Percentiles rank a stretch among this genome's conserved stretches.
These are phyloP conservation scores for Nakaseomyces nivariensis DNA, from an alignment of 1,139 yeast species.

Conservation along the genomic window DNA sequence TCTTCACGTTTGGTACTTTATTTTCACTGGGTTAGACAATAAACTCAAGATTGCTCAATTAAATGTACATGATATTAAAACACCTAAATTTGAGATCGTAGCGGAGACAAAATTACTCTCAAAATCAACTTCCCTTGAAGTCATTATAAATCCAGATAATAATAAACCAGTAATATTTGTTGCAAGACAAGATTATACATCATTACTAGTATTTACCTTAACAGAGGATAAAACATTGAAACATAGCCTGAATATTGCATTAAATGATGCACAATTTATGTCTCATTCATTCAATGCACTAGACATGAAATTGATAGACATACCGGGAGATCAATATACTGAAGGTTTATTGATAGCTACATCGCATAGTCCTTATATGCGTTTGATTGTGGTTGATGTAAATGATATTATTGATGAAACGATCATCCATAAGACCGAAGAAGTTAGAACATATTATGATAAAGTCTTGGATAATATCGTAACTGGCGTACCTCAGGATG, in stretches of 20 bases:
- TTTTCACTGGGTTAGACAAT: constrained; percentile 58
- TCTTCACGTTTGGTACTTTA: constrained; percentile 31
- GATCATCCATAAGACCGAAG: neutral
- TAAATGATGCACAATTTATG: constrained; percentile 70
- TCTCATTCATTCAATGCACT: constrained; percentile 57
- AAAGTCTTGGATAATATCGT: constrained; percentile 47
- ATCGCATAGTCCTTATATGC: constrained; percentile 67
- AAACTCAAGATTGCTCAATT: constrained; percentile 36
- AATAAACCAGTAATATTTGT: constrained; percentile 36
- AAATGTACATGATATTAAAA: constrained; percentile 10
- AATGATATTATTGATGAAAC: neutral
- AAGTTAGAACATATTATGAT: constrained; percentile 27
- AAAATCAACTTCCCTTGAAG: constrained; percentile 43
- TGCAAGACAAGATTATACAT: constrained; percentile 53
- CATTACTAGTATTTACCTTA: constrained; percentile 35
- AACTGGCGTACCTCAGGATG: constrained; percentile 62
- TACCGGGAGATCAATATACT: constrained; percentile 14
- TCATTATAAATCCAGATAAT: constrained; percentile 17
- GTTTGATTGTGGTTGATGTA: constrained; percentile 41
- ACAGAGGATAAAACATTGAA: constrained; percentile 17
- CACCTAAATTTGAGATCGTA: constrained; percentile 17
- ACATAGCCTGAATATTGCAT: constrained; percentile 42
- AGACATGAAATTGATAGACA: constrained; percentile 31
- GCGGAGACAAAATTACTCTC: constrained; percentile 35
- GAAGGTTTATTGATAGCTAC: constrained; percentile 47